These are phyloP conservation scores for Umbelopsis sp. DNA, from an alignment of 371 early-diverging fungal genomes.

Conservation along the genomic window DNA sequence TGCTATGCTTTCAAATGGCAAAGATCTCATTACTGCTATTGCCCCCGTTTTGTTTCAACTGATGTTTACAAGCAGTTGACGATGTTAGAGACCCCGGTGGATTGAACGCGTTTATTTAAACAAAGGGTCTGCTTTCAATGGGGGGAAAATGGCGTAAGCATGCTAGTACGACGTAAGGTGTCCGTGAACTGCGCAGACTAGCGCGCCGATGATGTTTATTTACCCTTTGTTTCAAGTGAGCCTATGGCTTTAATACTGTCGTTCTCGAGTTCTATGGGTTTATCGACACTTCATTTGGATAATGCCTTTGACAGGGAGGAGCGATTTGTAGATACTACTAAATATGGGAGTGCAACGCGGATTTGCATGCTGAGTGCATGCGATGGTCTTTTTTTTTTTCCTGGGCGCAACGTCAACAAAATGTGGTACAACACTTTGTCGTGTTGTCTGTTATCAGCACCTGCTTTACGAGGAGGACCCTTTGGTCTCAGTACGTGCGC, in stretches of 20 bases:
- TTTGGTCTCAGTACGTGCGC: not conserved
- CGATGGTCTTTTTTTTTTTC: not conserved
- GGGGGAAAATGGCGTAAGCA: too few relatives aligned
- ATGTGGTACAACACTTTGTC: not conserved
- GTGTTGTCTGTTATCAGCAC: conserved; percentile 6
- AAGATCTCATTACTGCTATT: not conserved
- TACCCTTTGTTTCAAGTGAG: too few relatives aligned
- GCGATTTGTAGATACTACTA: not conserved
- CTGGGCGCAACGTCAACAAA: conserved; percentile 10
- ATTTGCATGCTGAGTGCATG: not conserved
- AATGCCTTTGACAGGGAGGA: conserved; percentile 4
- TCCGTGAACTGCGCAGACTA: too few relatives aligned
- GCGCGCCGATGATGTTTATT: too few relatives aligned
- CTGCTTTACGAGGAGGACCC: not conserved
- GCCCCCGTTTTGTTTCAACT: conserved; percentile 3
- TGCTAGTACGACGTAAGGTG: too few relatives aligned
- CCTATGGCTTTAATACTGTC: too few relatives aligned
- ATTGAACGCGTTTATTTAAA: too few relatives aligned
- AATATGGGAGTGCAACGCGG: not conserved
- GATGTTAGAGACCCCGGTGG: too few relatives aligned
- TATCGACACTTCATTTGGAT: not conserved
- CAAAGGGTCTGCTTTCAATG: too few relatives aligned
- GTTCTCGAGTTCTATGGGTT: not conserved
- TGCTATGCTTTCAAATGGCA: not conserved
- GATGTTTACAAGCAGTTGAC: too few relatives aligned